Evolutionary conservation across 2,329 filamentous ascomycete species (phyloP).

Genomic region (Paecilomyces sp.): DNA sequence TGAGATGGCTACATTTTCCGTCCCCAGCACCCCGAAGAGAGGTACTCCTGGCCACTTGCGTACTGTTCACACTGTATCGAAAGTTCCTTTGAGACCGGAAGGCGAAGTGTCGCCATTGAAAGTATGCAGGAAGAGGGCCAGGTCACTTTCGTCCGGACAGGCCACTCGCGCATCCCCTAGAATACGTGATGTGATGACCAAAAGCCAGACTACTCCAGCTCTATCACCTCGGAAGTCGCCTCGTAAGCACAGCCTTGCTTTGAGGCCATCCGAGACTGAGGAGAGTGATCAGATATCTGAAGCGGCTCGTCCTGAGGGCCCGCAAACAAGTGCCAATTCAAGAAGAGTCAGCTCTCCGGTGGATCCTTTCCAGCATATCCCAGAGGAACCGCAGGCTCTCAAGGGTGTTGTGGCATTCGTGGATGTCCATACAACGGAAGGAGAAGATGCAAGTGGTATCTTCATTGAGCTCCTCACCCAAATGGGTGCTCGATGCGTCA

Average conservation of each 20-base stretch:
- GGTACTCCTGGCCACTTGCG: conserved; percentile 37
- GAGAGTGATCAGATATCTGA: neutral
- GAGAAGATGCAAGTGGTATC: conserved; percentile 70
- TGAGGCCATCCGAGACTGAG: neutral
- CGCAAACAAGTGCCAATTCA: neutral
- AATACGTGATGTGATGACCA: conserved; percentile 14
- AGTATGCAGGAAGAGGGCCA: conserved; percentile 41
- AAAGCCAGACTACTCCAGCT: conserved; percentile 13
- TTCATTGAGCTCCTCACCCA: conserved; percentile 72
- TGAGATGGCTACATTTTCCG: conserved; percentile 8
- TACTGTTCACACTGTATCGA: conserved; percentile 66
- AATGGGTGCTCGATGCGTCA: conserved; percentile 75
- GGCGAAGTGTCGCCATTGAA: conserved; percentile 44
- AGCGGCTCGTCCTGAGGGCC: neutral
- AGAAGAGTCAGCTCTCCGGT: conserved; percentile 14
- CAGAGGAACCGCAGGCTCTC: conserved; percentile 40
- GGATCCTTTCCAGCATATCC: conserved; percentile 19
- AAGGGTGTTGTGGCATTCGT: conserved; percentile 71
- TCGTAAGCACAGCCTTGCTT: conserved; percentile 10
- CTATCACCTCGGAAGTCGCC: conserved; percentile 26
- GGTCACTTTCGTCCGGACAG: conserved; percentile 45
- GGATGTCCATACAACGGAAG: conserved; percentile 76
- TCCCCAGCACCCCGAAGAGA: conserved; percentile 52
- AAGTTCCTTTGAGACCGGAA: conserved; percentile 66
- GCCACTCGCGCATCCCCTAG: conserved; percentile 25